Evolutionary conservation across 2,329 filamentous ascomycete genomes (phyloP), one percentile per base, ranked within the genome.

Genomic region (Botrytis fabae): DNA sequence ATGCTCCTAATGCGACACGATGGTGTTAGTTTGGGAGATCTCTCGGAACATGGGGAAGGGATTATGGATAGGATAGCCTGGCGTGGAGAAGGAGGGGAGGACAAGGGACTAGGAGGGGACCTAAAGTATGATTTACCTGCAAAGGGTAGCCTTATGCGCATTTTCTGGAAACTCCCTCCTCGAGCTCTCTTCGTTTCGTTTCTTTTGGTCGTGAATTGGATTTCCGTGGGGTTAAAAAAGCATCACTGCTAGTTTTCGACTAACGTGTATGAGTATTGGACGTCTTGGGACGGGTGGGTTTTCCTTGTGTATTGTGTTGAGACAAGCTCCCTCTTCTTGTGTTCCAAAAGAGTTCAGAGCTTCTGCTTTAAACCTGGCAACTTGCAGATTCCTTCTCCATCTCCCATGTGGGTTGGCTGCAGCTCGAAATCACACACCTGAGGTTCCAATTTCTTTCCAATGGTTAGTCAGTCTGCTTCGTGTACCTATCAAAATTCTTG

Each of bases 121-220:
- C 38, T 42, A 66, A n/a, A 61, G 69, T 70, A 25, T n/a, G 40
- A 76, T 89, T 80, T 85, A 96, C 95, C 93, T 84, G 94, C 94
- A 81, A 97, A 97, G 72, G 93, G 92, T 79, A 94, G 89, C 80
- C 95, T 90, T 85, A 98, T 93, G 83, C 93, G 92, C 92, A 97
- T 96, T 72, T 78, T 82, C 35, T 70, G 40, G 4, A 25, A n/a
- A 62, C 4, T n/a, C 60, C 60, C 4, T n/a, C 60, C 60, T 57
- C n/a, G 35, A 64, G 35, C 59, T 57, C 18, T 35, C 14, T 69
- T 46, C 42, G 46, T n/a, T 46, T 46, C 28, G 38, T 38, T 38
- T 38, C 38, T 9, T 46, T 61, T 18, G 8, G 51, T 57, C 7
- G 48, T 28, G 35, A 32, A 28, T 42, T 38, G 63, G 59, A 68